Evolutionary conservation across 2,329 filamentous ascomycete species (phyloP), one percentile per base, ranked within the genome.

Genomic region (Chaetomiaceae sp.): DNA sequence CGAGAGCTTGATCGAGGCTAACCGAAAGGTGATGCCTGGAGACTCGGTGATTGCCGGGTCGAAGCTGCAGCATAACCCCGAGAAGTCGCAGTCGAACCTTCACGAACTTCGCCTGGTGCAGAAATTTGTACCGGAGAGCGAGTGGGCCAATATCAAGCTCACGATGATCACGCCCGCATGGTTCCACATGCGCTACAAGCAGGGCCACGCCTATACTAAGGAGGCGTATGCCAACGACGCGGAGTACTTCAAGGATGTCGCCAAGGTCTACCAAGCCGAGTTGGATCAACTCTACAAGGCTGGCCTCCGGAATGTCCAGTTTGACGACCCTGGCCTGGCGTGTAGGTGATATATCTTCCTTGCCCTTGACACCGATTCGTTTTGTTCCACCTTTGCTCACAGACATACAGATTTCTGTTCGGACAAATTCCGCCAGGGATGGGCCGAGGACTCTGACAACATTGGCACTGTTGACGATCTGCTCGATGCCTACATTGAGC

Each of bases 371-470:
- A n/a, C n/a, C n/a, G n/a, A n/a, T n/a, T n/a, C n/a, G n/a, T n/a
- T n/a, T n/a, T n/a, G n/a, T n/a, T n/a, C n/a, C n/a, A n/a, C n/a
- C n/a, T n/a, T n/a, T n/a, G n/a, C n/a, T n/a, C n/a, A n/a, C n/a
- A n/a, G n/a, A n/a, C n/a, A n/a, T 56, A 56, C 48, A 85, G 82
- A 88, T 66, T 89, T 89, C 68, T 89, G 85, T 69, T 85, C 81
- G 17, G 73, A 85, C 51, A 81, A 83, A 64, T 88, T 88, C 78
- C 76, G 86, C 31, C 70, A 78, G 42, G 85, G 85, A 14, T 89
- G 84, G 80, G 78, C 79, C 48, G 77, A 77, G 13, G 86, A 89
- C 64, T 68, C 76, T 42, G 76, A 82, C 60, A 89, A 90, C 64
- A 78, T 78, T 47, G 80, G 82, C 65, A 79, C 79, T 1, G 79